These are phyloP conservation scores for Monarda citriodora DNA, from an alignment of 305 asterid species.

Conservation along the genomic window DNA sequence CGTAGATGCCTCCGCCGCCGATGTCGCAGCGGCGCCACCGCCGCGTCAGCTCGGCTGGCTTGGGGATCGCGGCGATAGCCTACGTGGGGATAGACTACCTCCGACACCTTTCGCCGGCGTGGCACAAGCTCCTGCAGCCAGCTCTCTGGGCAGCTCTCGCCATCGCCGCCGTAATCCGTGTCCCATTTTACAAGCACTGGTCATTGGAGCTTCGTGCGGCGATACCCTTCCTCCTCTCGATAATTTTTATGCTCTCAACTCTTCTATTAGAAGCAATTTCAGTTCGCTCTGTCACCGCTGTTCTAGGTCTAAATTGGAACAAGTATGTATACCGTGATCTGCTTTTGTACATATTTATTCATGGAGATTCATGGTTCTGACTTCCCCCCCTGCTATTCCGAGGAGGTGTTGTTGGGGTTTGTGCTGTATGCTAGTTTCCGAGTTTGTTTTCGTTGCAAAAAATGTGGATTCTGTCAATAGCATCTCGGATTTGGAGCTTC, in stretches of 20 bases:
- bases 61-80: constrained; percentile 82
- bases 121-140: constrained; percentile 92
- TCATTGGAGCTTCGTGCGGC: constrained; percentile 81
- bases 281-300: constrained; percentile 97
- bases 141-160: constrained; percentile 69
- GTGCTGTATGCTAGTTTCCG: neutral
- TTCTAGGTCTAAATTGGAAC: constrained; percentile 98
- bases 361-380: constrained; percentile 14
- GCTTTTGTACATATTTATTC: neutral
- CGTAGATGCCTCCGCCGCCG: constrained; percentile 32
- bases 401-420: neutral
- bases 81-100: constrained; percentile 86
- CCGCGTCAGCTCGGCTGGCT: constrained; percentile 44
- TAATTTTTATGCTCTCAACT: constrained; percentile 75
- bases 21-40: constrained; percentile 32
- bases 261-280: constrained; percentile 76
- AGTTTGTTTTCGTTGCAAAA: constrained; percentile 18
- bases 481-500: constrained; percentile 12
- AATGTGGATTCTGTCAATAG: constrained; percentile 17
- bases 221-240: constrained; percentile 70
- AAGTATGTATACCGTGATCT: constrained; percentile 42
- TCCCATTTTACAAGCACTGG: constrained; percentile 85
- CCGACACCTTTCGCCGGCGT: constrained; percentile 77
- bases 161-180: constrained; percentile 67
- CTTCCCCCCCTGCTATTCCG: neutral